phyloP scores from a whole-genome alignment of 129 eudicot species.

The Pulicaria dysenterica region DNA sequence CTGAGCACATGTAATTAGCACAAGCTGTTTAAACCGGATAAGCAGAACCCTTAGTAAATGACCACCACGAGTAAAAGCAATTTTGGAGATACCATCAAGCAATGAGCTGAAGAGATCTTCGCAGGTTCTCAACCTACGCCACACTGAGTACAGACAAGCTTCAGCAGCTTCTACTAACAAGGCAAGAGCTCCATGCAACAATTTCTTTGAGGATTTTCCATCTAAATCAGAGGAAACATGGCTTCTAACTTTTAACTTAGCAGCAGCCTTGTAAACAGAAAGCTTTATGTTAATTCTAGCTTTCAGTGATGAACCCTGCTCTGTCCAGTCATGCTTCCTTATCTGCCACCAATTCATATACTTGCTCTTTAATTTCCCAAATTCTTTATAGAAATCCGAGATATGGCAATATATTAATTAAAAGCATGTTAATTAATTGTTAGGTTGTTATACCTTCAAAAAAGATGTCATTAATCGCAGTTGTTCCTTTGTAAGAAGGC shows the following conservation, averaged over 20 bases:
- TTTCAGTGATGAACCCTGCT: constrained; percentile 73
- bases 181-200: constrained; percentile 88
- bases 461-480: constrained; percentile 66
- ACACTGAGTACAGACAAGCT: constrained; percentile 76
- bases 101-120: constrained; percentile 88
- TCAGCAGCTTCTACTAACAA: constrained; percentile 88
- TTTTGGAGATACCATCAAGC: constrained; percentile 87
- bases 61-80: constrained; percentile 84
- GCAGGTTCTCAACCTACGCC: constrained; percentile 91
- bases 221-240: constrained; percentile 63
- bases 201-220: constrained; percentile 69
- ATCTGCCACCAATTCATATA: constrained; percentile 53
- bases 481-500: constrained; percentile 66
- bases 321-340: constrained; percentile 91
- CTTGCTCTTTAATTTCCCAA: neutral
- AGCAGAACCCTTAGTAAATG: constrained; percentile 84
- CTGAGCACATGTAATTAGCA: constrained; percentile 85
- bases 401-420: neutral
- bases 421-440: neutral
- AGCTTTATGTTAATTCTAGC: constrained; percentile 70
- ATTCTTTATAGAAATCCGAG: constrained; percentile 1
- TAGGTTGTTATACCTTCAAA: constrained; percentile 56
- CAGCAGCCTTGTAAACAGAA: constrained; percentile 80
- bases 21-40: constrained; percentile 87
- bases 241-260: constrained; percentile 55